Evolutionary conservation across 2,329 filamentous ascomycete species (phyloP).

Genomic region (Penicillium expansum): DNA sequence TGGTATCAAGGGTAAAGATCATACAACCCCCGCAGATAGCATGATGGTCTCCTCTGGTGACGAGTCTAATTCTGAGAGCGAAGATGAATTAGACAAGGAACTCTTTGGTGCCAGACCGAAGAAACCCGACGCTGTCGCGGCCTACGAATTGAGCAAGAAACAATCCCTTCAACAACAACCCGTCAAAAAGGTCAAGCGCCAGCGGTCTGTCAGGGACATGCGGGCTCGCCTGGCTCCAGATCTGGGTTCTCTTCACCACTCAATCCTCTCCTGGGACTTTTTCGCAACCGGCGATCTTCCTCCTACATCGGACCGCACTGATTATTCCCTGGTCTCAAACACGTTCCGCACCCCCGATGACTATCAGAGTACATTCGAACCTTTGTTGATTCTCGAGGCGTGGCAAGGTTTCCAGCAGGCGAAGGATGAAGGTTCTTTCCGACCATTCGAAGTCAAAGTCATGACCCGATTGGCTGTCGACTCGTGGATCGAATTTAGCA

Average conservation of each 20-base stretch:
- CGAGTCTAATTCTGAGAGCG: conserved; percentile 70
- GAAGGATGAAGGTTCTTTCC: conserved; percentile 79
- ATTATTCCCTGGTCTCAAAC: conserved; percentile 73
- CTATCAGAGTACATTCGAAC: conserved; percentile 88
- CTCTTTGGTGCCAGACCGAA: conserved; percentile 54
- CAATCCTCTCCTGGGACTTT: conserved; percentile 90
- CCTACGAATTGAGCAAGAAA: conserved; percentile 49
- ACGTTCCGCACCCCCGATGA: conserved; percentile 71
- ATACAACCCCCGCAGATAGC: conserved; percentile 67
- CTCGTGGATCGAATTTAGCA: conserved; percentile 87
- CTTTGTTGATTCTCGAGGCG: conserved; percentile 84
- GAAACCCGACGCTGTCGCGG: conserved; percentile 42
- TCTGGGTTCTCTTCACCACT: conserved; percentile 77
- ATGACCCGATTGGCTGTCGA: conserved; percentile 87
- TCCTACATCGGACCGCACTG: conserved; percentile 65
- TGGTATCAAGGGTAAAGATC: conserved; percentile 73
- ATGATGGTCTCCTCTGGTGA: conserved; percentile 77
- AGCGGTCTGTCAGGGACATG: conserved; percentile 87
- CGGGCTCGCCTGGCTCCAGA: conserved; percentile 87
- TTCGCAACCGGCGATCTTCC: conserved; percentile 87
- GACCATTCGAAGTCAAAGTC: conserved; percentile 82
- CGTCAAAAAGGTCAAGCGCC: conserved; percentile 77
- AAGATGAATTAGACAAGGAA: conserved; percentile 71
- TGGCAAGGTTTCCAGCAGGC: conserved; percentile 92
- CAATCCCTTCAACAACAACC: conserved; percentile 61